Base-by-base conservation (phyloP, 257 asterid genomes). In the Vinca minor region DNA sequence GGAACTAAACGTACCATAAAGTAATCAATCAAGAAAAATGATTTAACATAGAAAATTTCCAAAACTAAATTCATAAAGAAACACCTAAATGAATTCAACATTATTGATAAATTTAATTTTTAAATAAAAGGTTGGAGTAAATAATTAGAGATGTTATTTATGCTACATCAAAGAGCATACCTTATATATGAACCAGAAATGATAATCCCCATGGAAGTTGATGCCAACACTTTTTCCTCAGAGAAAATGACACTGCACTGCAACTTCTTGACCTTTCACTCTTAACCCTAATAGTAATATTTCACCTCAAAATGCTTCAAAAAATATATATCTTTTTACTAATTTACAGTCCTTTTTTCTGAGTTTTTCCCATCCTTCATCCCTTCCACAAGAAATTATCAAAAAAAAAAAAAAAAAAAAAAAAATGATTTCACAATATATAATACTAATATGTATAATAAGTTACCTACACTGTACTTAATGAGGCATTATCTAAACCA, bases 221-320 rank as follows among this genome's bases (percentile, higher is more conserved):
- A 75, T 67, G 62, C 68, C 71, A 59, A 74, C 52, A 64, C 32
- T 54, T 74, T 63, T 65, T 68, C 74, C 71, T 64, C 73, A 78
- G 59, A 34, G 38, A 34, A 34, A 34, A 34, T 34, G 38, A 83
- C 94, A 68, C 65, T 79, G 84, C 94, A 83, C 85, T 83, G 94
- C 84, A 66, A 66, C 56, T 65, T 65, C 74, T 73, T 64, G 71
- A 78, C 54, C 66, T 73, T 55, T 75, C 71, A 32, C 36, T 73
- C 58, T 69, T 73, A 76, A 79, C 69, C 85, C 78, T 77, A 73
- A 74, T 65, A 38, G 35, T 69, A 23, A 26, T 56, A 62, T 62
- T 25, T 39, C 52, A 17, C 34, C 64, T 50, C 28, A 18, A 44
- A 28, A 38, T 32, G 52, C 21, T 34, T 42, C 47, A 14, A 44